Evolutionary conservation across 1,284 basidiomycete genomes (phyloP).

Genomic region (Fereydounia khargensis): DNA sequence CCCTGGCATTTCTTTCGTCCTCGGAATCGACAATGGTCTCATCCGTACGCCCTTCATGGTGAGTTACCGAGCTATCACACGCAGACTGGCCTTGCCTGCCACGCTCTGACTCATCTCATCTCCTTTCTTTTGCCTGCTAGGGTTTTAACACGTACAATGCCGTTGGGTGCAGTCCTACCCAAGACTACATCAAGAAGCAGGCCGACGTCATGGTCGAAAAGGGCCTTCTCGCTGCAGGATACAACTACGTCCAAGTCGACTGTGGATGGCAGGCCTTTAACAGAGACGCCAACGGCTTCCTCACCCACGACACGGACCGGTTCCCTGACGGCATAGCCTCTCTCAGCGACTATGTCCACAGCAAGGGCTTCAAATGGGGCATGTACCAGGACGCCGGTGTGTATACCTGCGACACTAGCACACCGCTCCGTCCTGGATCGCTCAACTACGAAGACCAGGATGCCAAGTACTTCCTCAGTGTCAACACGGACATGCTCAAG

Average conservation of each 20-base stretch:
- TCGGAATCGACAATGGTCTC: too few species aligned
- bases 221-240: slow-evolving; percentile 36
- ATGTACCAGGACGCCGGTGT: slow-evolving; percentile 63
- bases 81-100: too few species aligned
- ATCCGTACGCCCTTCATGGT: too few species aligned
- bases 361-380: slow-evolving; percentile 61
- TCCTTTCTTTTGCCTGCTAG: too few species aligned
- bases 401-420: slow-evolving; percentile 44
- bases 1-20: too few species aligned
- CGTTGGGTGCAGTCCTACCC: slow-evolving; percentile 45
- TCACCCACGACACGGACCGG: slow-evolving; percentile 57
- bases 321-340: slow-evolving; percentile 62
- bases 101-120: too few species aligned
- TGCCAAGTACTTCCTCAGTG: slow-evolving; percentile 61
- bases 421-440: slow-evolving; percentile 59
- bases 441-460: slow-evolving; percentile 62
- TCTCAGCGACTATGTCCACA: slow-evolving; percentile 59
- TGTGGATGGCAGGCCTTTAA: slow-evolving; percentile 57
- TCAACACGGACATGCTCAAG: slow-evolving; percentile 61
- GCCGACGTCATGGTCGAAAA: slow-evolving; percentile 56
- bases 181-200: slow-evolving; percentile 48
- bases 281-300: slow-evolving; percentile 60
- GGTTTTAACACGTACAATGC: slow-evolving; percentile 53
- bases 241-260: slow-evolving; percentile 42
- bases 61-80: too few species aligned